Evolutionary conservation across 495 filamentous ascomycete species (phyloP).

Genomic region (Hypoxylon rickii): DNA sequence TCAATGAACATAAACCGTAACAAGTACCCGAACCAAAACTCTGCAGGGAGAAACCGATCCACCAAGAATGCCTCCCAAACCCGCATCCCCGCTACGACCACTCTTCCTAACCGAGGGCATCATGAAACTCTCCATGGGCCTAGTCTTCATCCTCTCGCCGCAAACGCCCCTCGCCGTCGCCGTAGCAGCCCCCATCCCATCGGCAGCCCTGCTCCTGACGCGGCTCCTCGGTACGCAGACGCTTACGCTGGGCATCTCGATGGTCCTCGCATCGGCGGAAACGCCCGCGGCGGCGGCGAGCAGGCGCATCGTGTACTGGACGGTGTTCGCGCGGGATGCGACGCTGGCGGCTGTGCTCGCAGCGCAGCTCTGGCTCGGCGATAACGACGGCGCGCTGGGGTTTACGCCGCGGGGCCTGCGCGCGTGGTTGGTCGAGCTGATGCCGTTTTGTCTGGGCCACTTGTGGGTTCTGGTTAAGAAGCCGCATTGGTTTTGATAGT

Average conservation of each 20-base stretch:
- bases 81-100: conserved; percentile 13
- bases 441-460: conserved; percentile 25
- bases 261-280: conserved; percentile 22
- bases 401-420: conserved; percentile 18
- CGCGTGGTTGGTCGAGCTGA: conserved; percentile 16
- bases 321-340: conserved; percentile 22
- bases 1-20: no score
- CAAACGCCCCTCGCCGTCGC: conserved; percentile 18
- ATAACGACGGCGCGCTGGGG: conserved; percentile 7
- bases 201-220: conserved; percentile 12
- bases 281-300: conserved; percentile 12
- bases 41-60: no score
- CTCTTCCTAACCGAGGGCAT: conserved; percentile 25
- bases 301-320: conserved; percentile 22
- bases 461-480: conserved; percentile 19
- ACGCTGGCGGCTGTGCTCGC: conserved; percentile 15
- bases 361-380: conserved; percentile 19
- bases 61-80: conserved; percentile 13
- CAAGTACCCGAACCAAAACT: no score
- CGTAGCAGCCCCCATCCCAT: conserved; percentile 11
- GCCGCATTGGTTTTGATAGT: conserved; percentile 22
- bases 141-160: conserved; percentile 19
- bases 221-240: conserved; percentile 28
- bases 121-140: conserved; percentile 18
- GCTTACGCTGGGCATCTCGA: conserved; percentile 22